Conservation (phyloP, 257 asterid species). For the Echites panduratus region DNA sequence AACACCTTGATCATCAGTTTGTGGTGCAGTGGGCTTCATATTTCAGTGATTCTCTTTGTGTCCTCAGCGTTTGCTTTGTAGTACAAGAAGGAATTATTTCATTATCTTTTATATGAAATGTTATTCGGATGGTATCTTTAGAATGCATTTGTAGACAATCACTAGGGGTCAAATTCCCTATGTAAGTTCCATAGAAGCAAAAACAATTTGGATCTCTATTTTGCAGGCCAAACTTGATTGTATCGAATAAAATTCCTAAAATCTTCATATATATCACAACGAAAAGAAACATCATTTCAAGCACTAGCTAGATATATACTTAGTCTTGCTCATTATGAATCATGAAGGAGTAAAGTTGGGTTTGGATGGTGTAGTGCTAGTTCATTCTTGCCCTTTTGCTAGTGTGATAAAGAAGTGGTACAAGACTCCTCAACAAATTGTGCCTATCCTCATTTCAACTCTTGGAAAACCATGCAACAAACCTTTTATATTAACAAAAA, state of each 20-base stretch:
- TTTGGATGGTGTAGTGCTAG: too few relatives aligned
- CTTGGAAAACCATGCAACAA: not conserved
- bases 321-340: not conserved
- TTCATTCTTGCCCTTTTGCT: not conserved
- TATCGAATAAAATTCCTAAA: constrained; percentile 32
- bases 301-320: not conserved
- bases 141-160: constrained; percentile 17
- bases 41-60: constrained; percentile 8
- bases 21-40: constrained; percentile 32
- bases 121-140: not conserved
- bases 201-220: constrained; percentile 16
- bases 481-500: too few relatives aligned
- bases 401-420: not conserved
- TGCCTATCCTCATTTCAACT: not conserved
- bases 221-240: constrained; percentile 58
- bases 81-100: not conserved
- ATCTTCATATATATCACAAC: constrained; percentile 17
- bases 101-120: not conserved
- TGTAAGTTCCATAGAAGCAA: constrained; percentile 3
- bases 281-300: not conserved
- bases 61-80: constrained; percentile 10
- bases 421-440: not conserved
- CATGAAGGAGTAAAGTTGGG: constrained; percentile 7
- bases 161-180: constrained; percentile 22
- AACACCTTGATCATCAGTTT: constrained; percentile 21